Evolutionary conservation across 768 basidiomycete species (phyloP).

Genomic region (Ramaria rubella): DNA sequence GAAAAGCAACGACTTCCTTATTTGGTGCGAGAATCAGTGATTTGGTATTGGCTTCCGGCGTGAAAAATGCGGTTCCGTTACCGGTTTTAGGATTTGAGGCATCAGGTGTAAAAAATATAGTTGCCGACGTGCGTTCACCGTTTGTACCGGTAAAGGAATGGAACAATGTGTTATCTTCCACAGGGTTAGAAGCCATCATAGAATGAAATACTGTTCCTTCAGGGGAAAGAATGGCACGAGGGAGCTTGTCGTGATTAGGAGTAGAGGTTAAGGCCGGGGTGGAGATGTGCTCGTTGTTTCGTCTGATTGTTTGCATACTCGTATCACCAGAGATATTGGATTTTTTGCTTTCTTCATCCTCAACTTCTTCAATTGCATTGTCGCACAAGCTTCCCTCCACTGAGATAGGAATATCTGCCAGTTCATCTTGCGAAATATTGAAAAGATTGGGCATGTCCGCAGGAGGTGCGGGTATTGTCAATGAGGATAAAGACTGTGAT

Average conservation of each 20-base stretch:
- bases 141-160: not conserved
- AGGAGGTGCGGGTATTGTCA: conserved; percentile 36
- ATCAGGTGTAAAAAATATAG: not conserved
- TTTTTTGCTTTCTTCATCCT: conserved; percentile 15
- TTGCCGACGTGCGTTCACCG: not conserved
- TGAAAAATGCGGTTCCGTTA: not conserved
- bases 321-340: not conserved
- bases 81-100: not conserved
- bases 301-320: not conserved
- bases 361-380: conserved; percentile 30
- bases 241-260: not conserved
- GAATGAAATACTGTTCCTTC: conserved; percentile 2
- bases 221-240: not conserved
- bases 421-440: conserved; percentile 52
- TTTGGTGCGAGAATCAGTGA: not conserved
- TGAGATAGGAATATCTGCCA: conserved; percentile 33
- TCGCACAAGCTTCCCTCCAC: conserved; percentile 26
- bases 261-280: not conserved
- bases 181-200: not conserved
- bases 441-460: conserved; percentile 48
- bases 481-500: conserved; percentile 17
- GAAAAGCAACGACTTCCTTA: too few relatives aligned
- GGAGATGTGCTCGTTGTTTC: not conserved
- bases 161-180: not conserved
- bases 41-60: not conserved